phyloP scores from a whole-genome alignment of 106 monocot species.

The Dendrobium nobile region DNA sequence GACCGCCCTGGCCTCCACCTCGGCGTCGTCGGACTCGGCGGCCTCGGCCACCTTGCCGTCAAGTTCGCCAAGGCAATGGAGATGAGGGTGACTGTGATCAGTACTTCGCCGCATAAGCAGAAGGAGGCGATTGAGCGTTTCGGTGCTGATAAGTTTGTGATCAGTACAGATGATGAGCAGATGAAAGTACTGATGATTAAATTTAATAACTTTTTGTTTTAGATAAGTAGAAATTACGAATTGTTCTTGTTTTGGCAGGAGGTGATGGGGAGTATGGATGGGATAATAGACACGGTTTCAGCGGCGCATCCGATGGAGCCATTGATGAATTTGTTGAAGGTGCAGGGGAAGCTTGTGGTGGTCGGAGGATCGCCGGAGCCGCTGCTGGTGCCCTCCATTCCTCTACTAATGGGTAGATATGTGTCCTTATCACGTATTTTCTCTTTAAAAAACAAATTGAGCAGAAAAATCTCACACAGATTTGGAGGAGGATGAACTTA shows the following conservation, averaged over 20 bases:
- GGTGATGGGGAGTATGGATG: constrained; percentile 16
- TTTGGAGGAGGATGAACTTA: too few species aligned
- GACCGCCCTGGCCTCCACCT: constrained; percentile 9
- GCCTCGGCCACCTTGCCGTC: constrained; percentile 17
- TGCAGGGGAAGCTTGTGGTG: constrained; percentile 14
- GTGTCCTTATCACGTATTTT: not conserved
- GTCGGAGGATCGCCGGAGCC: constrained; percentile 16
- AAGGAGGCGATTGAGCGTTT: constrained; percentile 15
- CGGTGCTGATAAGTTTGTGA: constrained; percentile 18
- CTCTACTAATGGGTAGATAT: constrained; percentile 9
- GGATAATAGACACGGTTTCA: constrained; percentile 23
- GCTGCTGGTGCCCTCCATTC: constrained; percentile 6
- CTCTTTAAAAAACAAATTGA: too few species aligned
- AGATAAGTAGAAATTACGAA: not conserved
- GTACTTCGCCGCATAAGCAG: constrained; percentile 17
- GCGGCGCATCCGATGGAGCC: constrained; percentile 12
- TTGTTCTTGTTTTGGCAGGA: not conserved
- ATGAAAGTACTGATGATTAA: constrained; percentile 10
- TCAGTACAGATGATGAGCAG: constrained; percentile 12
- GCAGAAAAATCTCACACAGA: too few species aligned
- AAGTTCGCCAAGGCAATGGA: constrained; percentile 25
- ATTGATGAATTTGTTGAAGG: constrained; percentile 11
- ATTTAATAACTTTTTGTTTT: not conserved
- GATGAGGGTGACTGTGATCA: constrained; percentile 18
- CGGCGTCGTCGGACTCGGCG: constrained; percentile 18